Percentiles rank a stretch among this genome's conserved stretches.
Conservation (phyloP, 345 rosid species). For the Lagerstroemia speciosa region DNA sequence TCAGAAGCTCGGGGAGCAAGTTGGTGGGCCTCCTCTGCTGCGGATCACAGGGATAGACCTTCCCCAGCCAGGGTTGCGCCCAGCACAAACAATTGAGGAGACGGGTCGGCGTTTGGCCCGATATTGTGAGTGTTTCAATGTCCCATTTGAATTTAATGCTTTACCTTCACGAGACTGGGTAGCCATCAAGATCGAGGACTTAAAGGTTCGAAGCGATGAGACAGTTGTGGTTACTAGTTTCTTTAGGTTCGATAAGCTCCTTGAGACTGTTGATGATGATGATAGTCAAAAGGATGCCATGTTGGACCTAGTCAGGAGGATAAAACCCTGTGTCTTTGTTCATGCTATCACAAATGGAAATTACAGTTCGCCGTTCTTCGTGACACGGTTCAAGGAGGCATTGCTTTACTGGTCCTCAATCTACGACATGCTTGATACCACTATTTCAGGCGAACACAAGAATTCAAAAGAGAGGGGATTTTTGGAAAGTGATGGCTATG, state of each 20-base stretch:
- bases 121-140: no score
- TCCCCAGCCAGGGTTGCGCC: slow-evolving; percentile 70
- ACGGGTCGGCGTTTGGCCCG: no score
- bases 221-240: slow-evolving; percentile 52
- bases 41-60: slow-evolving; percentile 81
- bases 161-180: no score
- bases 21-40: slow-evolving; percentile 48
- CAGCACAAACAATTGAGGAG: slow-evolving; percentile 55
- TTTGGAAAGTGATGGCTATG: no score
- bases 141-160: no score
- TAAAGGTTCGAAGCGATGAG: slow-evolving; percentile 39
- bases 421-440: slow-evolving; percentile 55
- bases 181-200: no score
- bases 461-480: no score
- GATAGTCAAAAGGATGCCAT: slow-evolving; percentile 50
- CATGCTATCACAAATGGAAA: slow-evolving; percentile 41
- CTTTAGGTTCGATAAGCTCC: slow-evolving; percentile 35
- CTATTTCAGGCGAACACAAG: slow-evolving; percentile 29
- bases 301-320: slow-evolving; percentile 43
- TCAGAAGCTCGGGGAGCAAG: slow-evolving; percentile 34
- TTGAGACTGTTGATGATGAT: slow-evolving; percentile 49
- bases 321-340: slow-evolving; percentile 51
- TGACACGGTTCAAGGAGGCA: slow-evolving; percentile 69
- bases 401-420: slow-evolving; percentile 57
- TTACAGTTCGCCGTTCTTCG: slow-evolving; percentile 67